Evolutionary conservation across 441 rosid genomes (phyloP).

Genomic region (Melastoma candidum): DNA sequence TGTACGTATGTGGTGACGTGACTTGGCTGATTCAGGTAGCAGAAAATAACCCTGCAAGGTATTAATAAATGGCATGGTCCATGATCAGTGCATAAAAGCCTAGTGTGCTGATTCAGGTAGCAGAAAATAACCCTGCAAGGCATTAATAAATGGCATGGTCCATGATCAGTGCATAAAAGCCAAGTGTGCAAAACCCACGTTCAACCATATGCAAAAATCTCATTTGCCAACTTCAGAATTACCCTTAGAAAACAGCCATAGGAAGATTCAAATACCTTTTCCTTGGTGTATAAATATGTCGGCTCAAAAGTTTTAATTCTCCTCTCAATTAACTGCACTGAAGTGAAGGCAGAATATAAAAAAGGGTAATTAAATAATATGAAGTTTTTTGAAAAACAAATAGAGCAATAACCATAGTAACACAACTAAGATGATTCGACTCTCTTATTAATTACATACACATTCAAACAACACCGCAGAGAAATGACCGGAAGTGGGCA

Average conservation of each 20-base stretch:
- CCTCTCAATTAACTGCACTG: conserved; percentile 84
- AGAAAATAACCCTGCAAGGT: conserved; percentile 70
- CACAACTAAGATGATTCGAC: not conserved
- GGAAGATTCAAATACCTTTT: conserved; percentile 47
- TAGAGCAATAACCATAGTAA: not conserved
- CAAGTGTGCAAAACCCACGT: too few species aligned
- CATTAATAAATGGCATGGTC: too few species aligned
- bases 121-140: conserved; percentile 74
- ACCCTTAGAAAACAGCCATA: conserved; percentile 1
- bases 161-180: too few species aligned
- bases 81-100: too few species aligned
- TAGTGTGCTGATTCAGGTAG: conserved; percentile 40
- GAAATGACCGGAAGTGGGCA: too few species aligned
- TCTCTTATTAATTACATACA: too few species aligned
- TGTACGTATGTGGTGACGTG: conserved; percentile 71
- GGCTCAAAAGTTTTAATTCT: conserved; percentile 84
- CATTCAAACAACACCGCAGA: too few species aligned
- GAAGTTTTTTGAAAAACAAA: not conserved
- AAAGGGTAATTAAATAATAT: conserved; percentile 1
- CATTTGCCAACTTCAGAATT: too few species aligned
- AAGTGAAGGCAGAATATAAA: not conserved
- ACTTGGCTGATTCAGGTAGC: conserved; percentile 81
- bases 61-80: too few species aligned
- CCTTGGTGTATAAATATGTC: conserved; percentile 78
- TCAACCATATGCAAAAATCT: too few species aligned